These are phyloP conservation scores for Crataegus laevigata DNA, from an alignment of 306 rosid species.

Conservation along the genomic window DNA sequence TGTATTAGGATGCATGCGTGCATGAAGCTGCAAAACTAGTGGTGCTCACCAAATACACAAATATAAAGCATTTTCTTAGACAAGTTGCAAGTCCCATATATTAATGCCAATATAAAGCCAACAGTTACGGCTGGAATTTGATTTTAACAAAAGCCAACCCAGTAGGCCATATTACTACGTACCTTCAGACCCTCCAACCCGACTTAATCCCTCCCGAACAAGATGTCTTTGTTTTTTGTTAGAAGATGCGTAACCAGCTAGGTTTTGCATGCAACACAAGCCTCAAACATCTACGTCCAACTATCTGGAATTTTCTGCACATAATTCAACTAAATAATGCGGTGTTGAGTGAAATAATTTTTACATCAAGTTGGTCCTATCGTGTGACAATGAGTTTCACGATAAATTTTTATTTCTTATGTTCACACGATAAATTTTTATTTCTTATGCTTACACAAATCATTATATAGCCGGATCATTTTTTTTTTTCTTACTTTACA, in stretches of 20 bases:
- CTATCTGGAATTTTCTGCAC: neutral
- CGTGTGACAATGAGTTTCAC: too few relatives aligned
- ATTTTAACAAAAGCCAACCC: neutral
- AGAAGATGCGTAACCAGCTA: neutral
- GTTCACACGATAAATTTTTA: too few relatives aligned
- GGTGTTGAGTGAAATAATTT: too few relatives aligned
- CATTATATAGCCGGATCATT: too few relatives aligned
- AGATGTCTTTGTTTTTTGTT: neutral
- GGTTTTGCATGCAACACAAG: neutral
- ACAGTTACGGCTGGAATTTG: neutral
- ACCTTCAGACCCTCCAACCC: too few relatives aligned
- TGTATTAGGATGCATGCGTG: too few relatives aligned
- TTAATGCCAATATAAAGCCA: neutral
- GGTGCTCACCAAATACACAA: neutral
- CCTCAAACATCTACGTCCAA: constrained; percentile 16
- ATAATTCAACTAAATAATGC: neutral
- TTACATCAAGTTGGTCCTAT: too few relatives aligned
- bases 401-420: too few relatives aligned
- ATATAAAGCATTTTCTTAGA: neutral
- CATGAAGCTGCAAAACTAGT: too few relatives aligned
- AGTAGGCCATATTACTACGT: neutral
- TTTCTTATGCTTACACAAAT: too few relatives aligned
- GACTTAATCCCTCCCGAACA: too few relatives aligned
- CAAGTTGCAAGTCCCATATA: neutral
- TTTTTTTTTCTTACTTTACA: neutral